These are phyloP conservation scores for Picea sitchensis DNA, from an alignment of 75 land plant genomes.

Conservation along the genomic window DNA sequence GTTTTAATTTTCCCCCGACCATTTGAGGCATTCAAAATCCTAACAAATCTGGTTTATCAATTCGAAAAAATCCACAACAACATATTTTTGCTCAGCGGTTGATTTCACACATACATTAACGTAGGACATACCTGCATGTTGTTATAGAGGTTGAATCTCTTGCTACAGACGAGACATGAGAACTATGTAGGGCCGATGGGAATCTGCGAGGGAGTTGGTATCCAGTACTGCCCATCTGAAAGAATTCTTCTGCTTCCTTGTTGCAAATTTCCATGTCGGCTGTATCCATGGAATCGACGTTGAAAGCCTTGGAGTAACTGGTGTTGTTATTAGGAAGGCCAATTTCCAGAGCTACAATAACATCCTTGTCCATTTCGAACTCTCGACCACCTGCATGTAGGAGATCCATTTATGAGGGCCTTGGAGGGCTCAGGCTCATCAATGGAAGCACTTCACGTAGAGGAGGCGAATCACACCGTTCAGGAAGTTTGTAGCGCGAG, in stretches of 20 bases:
- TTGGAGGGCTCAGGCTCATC: no score
- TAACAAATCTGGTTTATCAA: no score
- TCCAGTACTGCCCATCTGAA: constrained; percentile 84
- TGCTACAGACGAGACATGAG: constrained; percentile 77
- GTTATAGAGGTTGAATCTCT: constrained; percentile 83
- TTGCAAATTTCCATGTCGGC: background rate
- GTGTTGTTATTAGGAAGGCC: constrained; percentile 11
- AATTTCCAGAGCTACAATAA: constrained; percentile 22
- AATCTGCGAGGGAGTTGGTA: constrained; percentile 86
- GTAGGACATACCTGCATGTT: constrained; percentile 76
- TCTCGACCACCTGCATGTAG: background rate
- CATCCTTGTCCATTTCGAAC: no score
- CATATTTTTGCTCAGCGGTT: no score
- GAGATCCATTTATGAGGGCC: background rate
- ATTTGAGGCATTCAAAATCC: no score
- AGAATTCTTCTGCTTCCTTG: constrained; percentile 27
- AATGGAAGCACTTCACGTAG: no score
- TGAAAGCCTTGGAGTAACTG: background rate
- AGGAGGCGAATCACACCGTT: no score
- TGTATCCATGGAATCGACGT: background rate
- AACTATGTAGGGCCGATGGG: constrained; percentile 87
- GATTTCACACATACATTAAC: background rate
- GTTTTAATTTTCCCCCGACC: no score
- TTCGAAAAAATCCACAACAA: no score
- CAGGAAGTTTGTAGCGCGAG: no score